phyloP scores from a whole-genome alignment of 148 eudicot genomes.

The Euryodendron excelsum region DNA sequence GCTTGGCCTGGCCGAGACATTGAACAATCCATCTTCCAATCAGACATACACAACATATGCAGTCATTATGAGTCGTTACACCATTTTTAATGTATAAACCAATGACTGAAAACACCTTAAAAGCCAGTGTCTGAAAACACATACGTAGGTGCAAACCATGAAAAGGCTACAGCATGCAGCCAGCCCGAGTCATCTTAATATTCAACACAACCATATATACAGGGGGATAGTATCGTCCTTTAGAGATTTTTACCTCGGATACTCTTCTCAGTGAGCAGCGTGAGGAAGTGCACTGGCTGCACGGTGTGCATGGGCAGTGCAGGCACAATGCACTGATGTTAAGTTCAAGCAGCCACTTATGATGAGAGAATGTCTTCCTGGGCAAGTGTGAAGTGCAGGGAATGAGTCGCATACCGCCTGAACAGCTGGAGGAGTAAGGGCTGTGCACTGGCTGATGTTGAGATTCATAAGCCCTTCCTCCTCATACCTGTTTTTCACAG shows the following conservation, averaged over 20 bases:
- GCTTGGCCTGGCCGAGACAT: too few relatives aligned
- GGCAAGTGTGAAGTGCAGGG: conserved; percentile 90
- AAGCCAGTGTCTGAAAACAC: not conserved
- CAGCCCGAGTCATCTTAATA: too few relatives aligned
- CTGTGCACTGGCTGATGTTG: conserved; percentile 97
- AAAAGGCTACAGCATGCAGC: too few relatives aligned
- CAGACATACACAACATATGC: too few relatives aligned
- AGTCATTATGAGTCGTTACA: too few relatives aligned
- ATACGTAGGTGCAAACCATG: too few relatives aligned
- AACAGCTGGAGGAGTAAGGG: conserved; percentile 92
- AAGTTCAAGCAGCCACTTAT: conserved; percentile 87
- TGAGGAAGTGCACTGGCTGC: conserved; percentile 22
- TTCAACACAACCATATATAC: too few relatives aligned
- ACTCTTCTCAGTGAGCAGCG: conserved; percentile 31
- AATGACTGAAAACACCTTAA: too few relatives aligned
- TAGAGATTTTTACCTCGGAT: not conserved
- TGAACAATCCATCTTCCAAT: too few relatives aligned
- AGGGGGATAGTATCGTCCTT: too few relatives aligned
- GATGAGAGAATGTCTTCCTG: conserved; percentile 85
- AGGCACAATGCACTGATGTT: conserved; percentile 88
- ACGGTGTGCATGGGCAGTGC: conserved; percentile 57
- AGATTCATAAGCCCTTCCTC: conserved; percentile 84
- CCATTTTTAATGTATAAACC: too few relatives aligned
- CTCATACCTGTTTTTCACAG: conserved; percentile 47
- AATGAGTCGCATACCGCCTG: conserved; percentile 86